phyloP scores from a whole-genome alignment of 768 basidiomycete species.

The Lactarius deliciosus region DNA sequence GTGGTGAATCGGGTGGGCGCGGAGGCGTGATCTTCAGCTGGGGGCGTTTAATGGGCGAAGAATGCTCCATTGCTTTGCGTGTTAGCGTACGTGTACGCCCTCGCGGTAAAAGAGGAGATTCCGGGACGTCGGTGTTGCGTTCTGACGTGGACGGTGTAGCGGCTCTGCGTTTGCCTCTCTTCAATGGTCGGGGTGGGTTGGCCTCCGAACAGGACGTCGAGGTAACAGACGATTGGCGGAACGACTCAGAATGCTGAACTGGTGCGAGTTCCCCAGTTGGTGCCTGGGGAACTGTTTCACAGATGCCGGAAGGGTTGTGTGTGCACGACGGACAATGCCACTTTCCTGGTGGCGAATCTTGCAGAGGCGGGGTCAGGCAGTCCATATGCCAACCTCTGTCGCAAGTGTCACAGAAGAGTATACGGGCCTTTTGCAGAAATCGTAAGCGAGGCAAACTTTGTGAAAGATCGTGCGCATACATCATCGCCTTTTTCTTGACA shows the following conservation, averaged over 20 bases:
- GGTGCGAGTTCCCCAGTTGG: neutral
- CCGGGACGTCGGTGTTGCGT: constrained; percentile 35
- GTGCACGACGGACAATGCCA: constrained; percentile 73
- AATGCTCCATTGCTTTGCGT: constrained; percentile 15
- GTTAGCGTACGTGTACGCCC: constrained; percentile 22
- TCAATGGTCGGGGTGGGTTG: constrained; percentile 26
- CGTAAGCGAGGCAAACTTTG: constrained; percentile 31
- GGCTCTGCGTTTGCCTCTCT: constrained; percentile 35
- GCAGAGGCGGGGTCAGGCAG: constrained; percentile 72
- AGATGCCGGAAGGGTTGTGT: constrained; percentile 24
- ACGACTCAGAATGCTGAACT: constrained; percentile 2
- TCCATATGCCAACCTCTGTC: constrained; percentile 92
- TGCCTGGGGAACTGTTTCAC: constrained; percentile 23
- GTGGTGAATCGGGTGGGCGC: constrained; percentile 32
- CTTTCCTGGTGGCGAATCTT: constrained; percentile 67
- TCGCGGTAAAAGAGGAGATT: constrained; percentile 27
- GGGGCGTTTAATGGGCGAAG: constrained; percentile 23
- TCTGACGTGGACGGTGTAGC: constrained; percentile 35
- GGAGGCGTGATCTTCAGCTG: constrained; percentile 34
- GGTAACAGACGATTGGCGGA: constrained; percentile 44
- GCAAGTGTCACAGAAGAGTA: constrained; percentile 92
- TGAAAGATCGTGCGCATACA: constrained; percentile 49
- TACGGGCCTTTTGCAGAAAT: constrained; percentile 52
- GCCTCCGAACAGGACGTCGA: constrained; percentile 41
- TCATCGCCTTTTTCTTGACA: constrained; percentile 86